phyloP scores from a whole-genome alignment of 2,329 filamentous ascomycete genomes.

The Tolypocladium amazonense region DNA sequence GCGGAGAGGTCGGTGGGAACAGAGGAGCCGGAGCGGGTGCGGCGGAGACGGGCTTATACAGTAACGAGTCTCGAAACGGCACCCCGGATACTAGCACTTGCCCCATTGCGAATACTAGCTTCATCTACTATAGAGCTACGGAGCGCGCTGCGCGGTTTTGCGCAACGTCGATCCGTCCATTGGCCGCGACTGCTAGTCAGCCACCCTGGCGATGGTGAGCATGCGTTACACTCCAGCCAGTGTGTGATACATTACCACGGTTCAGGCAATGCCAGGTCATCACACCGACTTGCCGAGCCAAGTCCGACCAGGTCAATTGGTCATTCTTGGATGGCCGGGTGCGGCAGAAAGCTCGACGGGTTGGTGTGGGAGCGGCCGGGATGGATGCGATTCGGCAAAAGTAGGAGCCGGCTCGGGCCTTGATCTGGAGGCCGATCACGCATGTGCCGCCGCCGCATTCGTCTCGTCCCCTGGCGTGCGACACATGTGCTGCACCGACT shows the following conservation, averaged over 20 bases:
- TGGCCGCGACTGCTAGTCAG: neutral
- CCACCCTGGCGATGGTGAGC: neutral
- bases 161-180: neutral
- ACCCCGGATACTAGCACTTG: neutral
- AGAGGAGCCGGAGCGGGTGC: neutral
- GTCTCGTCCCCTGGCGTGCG: neutral
- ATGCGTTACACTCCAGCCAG: neutral
- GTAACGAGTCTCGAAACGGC: neutral
- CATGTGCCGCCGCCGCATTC: neutral
- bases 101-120: neutral
- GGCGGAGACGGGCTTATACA: neutral
- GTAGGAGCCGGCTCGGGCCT: neutral
- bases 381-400: neutral
- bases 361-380: neutral
- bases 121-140: neutral
- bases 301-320: conserved; percentile 2
- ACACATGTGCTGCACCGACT: neutral
- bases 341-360: neutral
- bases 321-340: neutral
- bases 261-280: neutral
- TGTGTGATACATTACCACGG: neutral
- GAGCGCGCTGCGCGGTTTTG: neutral
- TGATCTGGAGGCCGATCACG: neutral
- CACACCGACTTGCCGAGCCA: conserved; percentile 4
- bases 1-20: neutral